Conservation (phyloP, 2,329 filamentous ascomycete genomes). For the Phyllachora maydis region DNA sequence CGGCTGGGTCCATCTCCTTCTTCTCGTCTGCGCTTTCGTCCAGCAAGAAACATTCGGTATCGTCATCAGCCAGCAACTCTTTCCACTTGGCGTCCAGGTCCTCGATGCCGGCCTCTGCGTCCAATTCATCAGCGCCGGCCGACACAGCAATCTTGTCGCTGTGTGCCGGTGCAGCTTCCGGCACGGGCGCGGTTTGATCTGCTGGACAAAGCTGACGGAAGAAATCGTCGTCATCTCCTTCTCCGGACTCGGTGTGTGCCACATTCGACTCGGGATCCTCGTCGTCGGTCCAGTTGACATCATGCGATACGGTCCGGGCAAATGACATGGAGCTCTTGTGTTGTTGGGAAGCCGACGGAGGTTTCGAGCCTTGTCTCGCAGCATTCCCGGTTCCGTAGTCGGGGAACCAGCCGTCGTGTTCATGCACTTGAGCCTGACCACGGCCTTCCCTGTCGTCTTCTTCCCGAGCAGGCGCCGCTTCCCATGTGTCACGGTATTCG, state of each 20-base stretch:
- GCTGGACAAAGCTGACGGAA: constrained; percentile 28
- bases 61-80: constrained; percentile 58
- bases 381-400: constrained; percentile 8
- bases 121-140: constrained; percentile 4
- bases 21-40: constrained; percentile 28
- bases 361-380: constrained; percentile 1
- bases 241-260: too few species aligned
- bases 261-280: constrained; percentile 36
- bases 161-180: constrained; percentile 1
- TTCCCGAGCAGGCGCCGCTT: too few species aligned
- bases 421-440: constrained; percentile 1
- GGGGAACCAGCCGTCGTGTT: constrained; percentile 11
- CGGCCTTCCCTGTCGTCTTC: not conserved
- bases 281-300: constrained; percentile 37
- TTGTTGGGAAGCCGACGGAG: constrained; percentile 4
- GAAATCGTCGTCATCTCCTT: constrained; percentile 36
- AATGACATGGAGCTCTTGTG: constrained; percentile 43
- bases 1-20: constrained; percentile 36
- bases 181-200: constrained; percentile 1
- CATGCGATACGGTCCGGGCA: constrained; percentile 40
- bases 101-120: constrained; percentile 16
- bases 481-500: too few species aligned
- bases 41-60: constrained; percentile 40
- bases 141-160: not conserved
- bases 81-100: constrained; percentile 70